These are phyloP conservation scores for Daucus carota DNA, from an alignment of 129 eudicot genomes.

Conservation along the genomic window DNA sequence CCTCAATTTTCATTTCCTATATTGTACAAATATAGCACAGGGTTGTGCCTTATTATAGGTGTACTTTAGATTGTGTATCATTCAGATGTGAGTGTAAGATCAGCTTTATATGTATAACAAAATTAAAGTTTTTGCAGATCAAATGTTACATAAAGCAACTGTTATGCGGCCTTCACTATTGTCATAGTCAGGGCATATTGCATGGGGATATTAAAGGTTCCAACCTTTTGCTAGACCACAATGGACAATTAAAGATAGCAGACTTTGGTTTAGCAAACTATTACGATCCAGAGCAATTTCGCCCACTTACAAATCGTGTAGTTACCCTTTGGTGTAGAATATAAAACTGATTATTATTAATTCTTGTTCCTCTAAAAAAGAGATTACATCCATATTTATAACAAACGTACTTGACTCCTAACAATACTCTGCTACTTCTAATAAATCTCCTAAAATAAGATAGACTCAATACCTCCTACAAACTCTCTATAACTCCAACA, in stretches of 20 bases:
- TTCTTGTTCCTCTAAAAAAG: no score
- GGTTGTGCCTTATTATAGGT: no score
- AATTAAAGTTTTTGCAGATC: slow-evolving; percentile 35
- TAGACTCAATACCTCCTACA: no score
- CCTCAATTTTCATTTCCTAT: neutral
- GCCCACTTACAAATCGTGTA: slow-evolving; percentile 79
- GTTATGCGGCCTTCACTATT: slow-evolving; percentile 73
- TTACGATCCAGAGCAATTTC: slow-evolving; percentile 42
- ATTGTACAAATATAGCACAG: neutral
- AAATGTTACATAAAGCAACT: slow-evolving; percentile 80
- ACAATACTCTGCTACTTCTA: no score
- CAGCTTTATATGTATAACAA: neutral
- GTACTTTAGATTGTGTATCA: neutral
- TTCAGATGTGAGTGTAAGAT: neutral
- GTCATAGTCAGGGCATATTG: slow-evolving; percentile 70
- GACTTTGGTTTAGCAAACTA: slow-evolving; percentile 93
- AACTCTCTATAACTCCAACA: no score
- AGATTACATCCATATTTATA: no score
- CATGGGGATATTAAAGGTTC: slow-evolving; percentile 94
- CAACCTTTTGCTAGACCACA: slow-evolving; percentile 72
- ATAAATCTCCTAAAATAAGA: no score
- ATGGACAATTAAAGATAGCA: slow-evolving; percentile 73
- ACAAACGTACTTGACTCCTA: no score
- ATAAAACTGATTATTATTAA: no score
- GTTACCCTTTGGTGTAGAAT: slow-evolving; percentile 97